Percentiles rank a stretch among this genome's conserved stretches.
phyloP scores from a whole-genome alignment of 2,329 filamentous ascomycete species.

The Xylariaceae sp. region DNA sequence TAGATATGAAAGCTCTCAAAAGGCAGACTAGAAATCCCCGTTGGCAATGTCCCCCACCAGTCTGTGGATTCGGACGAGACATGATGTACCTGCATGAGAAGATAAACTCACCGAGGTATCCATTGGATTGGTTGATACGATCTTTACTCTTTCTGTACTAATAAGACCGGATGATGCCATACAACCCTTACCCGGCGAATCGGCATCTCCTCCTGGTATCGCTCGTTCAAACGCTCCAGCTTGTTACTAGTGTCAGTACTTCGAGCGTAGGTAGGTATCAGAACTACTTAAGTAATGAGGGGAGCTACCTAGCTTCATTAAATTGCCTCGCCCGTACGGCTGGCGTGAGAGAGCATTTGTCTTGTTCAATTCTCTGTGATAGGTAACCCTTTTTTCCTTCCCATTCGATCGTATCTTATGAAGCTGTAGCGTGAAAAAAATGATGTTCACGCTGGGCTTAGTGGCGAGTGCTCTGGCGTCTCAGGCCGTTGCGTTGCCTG shows the following conservation, averaged over 20 bases:
- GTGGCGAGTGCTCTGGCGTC: slow-evolving; percentile 19
- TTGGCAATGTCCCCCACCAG: too few relatives aligned
- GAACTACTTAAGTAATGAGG: not conserved
- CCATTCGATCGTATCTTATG: not conserved
- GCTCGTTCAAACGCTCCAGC: not conserved
- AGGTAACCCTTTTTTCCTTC: not conserved
- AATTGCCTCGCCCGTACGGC: not conserved
- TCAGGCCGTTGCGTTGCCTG: slow-evolving; percentile 14
- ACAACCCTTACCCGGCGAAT: not conserved
- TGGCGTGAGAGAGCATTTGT: not conserved
- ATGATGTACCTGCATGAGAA: too few relatives aligned
- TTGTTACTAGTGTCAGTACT: not conserved
- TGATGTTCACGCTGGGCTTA: slow-evolving; percentile 20
- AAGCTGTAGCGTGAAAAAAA: slow-evolving; percentile 12
- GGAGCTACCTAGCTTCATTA: not conserved
- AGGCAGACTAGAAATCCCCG: too few relatives aligned
- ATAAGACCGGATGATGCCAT: not conserved
- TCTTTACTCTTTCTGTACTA: not conserved
- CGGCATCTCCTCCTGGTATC: not conserved
- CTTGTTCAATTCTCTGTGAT: not conserved
- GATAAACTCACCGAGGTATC: not conserved
- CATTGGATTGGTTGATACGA: not conserved
- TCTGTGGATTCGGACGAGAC: too few relatives aligned
- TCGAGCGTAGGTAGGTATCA: not conserved
- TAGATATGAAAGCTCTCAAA: too few relatives aligned